phyloP scores from a whole-genome alignment of 495 filamentous ascomycete genomes.

The Oleoguttula mirabilis region DNA sequence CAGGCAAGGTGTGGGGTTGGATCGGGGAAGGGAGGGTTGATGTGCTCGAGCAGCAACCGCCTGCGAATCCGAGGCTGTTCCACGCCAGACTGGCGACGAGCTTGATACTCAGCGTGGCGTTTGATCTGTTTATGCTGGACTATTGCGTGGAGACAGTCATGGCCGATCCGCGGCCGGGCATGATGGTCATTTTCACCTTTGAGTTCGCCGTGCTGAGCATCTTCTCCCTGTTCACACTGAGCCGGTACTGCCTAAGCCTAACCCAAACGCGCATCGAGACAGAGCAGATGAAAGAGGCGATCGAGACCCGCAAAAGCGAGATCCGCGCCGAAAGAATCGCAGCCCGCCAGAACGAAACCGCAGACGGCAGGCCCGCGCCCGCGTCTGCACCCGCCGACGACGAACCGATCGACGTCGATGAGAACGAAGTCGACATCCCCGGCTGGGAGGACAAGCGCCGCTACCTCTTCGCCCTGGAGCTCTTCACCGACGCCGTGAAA shows the following conservation, averaged over 20 bases:
- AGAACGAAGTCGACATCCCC: conserved; percentile 83
- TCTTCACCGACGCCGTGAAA: conserved; percentile 83
- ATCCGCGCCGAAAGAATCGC: conserved; percentile 48
- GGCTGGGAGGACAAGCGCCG: conserved; percentile 96
- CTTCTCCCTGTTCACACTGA: conserved; percentile 62
- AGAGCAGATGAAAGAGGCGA: conserved; percentile 52
- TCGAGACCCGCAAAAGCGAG: conserved; percentile 48
- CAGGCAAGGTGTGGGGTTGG: conserved; percentile 96
- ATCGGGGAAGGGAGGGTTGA: conserved; percentile 92
- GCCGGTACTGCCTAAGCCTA: conserved; percentile 69
- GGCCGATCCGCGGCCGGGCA: conserved; percentile 73
- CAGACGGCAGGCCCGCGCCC: conserved; percentile 32
- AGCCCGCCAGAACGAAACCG: conserved; percentile 46
- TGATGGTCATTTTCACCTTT: conserved; percentile 99
- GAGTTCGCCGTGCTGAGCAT: conserved; percentile 84
- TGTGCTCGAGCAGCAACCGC: conserved; percentile 87
- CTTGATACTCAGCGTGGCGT: conserved; percentile 60
- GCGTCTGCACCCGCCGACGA: conserved; percentile 20
- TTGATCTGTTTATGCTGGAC: conserved; percentile 61
- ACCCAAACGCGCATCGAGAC: conserved; percentile 62
- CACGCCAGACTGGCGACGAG: conserved; percentile 71
- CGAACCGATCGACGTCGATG: conserved; percentile 51
- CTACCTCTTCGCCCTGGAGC: conserved; percentile 81
- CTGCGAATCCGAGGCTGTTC: conserved; percentile 79
- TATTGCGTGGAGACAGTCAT: conserved; percentile 77